Base-by-base conservation (phyloP, 1,284 basidiomycete genomes). In the Heliocybe sulcata region DNA sequence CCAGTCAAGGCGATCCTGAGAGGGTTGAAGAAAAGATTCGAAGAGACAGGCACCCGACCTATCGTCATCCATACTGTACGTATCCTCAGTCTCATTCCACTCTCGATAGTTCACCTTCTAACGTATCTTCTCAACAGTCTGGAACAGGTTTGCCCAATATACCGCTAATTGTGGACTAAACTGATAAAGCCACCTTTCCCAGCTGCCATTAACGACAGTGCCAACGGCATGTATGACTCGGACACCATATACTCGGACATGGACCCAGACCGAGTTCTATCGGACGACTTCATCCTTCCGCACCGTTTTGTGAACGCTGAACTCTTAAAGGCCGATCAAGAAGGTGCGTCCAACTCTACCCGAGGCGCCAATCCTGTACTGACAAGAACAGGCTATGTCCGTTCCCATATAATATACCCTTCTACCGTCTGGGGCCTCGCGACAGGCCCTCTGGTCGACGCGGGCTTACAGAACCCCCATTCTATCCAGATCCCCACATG, bases 31-130 rank as follows among this genome's bases (percentile, higher is more conserved):
- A 71, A 69, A 54, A 67, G 73, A 26, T 70, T 73, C 55, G 67
- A 74, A 22, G 65, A 60, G 26, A 71, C 70, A 16, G 76, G 77
- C 6, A 70, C 66, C 10, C 56, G 65, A 3, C 72, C 77, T 1
- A 71, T 75, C 42, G 68, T 79, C 35, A 80, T 83, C 45, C 77
- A 82, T 61, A 81, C 78, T 1, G 80, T 81, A 58, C 51, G 75
- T 66, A 38, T 22, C 20, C 19, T 11, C 22, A 23, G 2, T 33
- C 1, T 10, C 14, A 26, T 25, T 23, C n/a, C 50, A 16, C 20
- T 51, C 20, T 14, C 26, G 9, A 19, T 47, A 11, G 20, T 20
- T 16, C 47, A 49, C 14, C 27, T 26, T 12, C 47, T 25, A 26
- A 25, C n/a, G n/a, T 16, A 45, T 6, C 23, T 25, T 49, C 47